These are phyloP conservation scores for Astrephomene gubernaculifera DNA, from an alignment of 139 green algal genomes.

Conservation along the genomic window DNA sequence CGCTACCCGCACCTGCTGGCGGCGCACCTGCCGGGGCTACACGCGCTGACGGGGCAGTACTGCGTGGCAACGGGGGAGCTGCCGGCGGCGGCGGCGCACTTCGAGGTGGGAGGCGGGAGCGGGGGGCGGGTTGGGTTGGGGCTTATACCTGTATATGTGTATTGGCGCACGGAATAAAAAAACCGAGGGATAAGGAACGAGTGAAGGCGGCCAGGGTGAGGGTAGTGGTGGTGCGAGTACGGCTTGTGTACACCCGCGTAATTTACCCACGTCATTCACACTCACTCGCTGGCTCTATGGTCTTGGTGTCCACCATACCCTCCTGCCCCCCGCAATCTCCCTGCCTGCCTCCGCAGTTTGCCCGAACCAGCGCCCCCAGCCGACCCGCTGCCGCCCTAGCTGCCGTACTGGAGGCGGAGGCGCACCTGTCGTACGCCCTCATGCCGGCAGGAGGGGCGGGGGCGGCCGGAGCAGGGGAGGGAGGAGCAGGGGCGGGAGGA, in stretches of 20 bases:
- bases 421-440: not conserved
- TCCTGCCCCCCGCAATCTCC: not conserved
- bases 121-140: not conserved
- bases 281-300: too few relatives aligned
- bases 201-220: too few relatives aligned
- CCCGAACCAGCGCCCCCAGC: not conserved
- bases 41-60: conserved; percentile 53
- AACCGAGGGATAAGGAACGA: too few relatives aligned
- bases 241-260: too few relatives aligned
- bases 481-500: not conserved
- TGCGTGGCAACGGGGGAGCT: conserved; percentile 19
- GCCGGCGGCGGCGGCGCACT: conserved; percentile 34
- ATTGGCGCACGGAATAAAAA: too few relatives aligned
- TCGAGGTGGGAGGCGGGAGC: not conserved
- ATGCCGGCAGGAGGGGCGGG: too few relatives aligned
- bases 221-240: too few relatives aligned
- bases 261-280: too few relatives aligned
- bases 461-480: not conserved
- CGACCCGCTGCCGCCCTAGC: not conserved
- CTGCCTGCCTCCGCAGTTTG: not conserved
- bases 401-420: conserved; percentile 14
- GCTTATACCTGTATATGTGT: too few relatives aligned
- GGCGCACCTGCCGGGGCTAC: not conserved
- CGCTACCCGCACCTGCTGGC: conserved; percentile 38
- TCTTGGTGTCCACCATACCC: too few relatives aligned